Evolutionary conservation across 1,139 yeast species (phyloP), one percentile per base, ranked within the genome.

Genomic region (Kodamaea arcana): DNA sequence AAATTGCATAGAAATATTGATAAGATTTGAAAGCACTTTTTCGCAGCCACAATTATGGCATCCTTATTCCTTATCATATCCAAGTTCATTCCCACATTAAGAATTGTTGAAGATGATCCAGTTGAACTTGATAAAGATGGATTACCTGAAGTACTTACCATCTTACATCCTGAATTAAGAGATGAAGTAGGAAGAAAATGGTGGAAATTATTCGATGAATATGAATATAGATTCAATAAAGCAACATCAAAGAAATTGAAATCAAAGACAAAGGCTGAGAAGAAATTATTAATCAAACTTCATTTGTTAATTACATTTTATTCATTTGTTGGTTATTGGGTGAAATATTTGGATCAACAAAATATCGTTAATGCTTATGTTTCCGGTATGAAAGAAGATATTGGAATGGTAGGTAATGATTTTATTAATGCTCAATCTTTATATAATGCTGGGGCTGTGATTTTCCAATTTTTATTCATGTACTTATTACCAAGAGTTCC

Each of bases 351-450:
- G 35, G 88, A 82, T 52, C 72, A 72, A 40, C 65, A 77, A 30
- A 75, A 74, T 48, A 58, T 77, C 30, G 73, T 76, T 34, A 78
- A 77, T 51, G 87, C 87, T 10, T 82, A 81, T 51, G 79, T 80
- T 30, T 71, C 80, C 8, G 80, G 82, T 12, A 65, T 82, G 70
- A 62, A 74, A 43, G 77, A 76, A 46, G 78, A 69, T 32, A 57
- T 82, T 29, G 58, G 65, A 14, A 72, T 83, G 75, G 54, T 63
- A 39, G 84, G 84, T n/a, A 78, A 78, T 43, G 83, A 80, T 47
- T 72, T 74, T 52, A 78, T 74, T 36, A 62, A 76, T 46, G 75
- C 83, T 2, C 80, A 75, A 45, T 74, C 72, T 17, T 54, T 78
- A 48, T 80, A 71, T 54, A 69, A 64, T 24, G 72, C 75, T 31